These are phyloP conservation scores for Erodium maritimum DNA, from an alignment of 345 rosid species.

Conservation along the genomic window DNA sequence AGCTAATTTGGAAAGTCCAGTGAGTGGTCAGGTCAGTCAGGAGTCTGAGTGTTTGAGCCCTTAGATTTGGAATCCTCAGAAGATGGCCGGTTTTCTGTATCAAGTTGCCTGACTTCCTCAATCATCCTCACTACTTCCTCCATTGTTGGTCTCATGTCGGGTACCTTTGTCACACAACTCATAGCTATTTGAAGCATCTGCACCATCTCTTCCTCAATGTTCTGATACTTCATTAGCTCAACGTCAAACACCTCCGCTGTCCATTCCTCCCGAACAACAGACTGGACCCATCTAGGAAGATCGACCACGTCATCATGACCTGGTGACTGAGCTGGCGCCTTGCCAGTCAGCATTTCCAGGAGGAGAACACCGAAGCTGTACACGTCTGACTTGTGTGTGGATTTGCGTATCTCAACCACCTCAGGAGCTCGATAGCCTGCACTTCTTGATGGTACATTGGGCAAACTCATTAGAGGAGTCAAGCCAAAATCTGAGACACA, in stretches of 20 bases:
- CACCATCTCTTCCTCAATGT: slow-evolving; percentile 83
- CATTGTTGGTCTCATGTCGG: slow-evolving; percentile 69
- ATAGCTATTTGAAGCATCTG: slow-evolving; percentile 88
- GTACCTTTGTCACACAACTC: slow-evolving; percentile 62
- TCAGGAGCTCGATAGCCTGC: slow-evolving; percentile 80
- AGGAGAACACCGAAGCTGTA: slow-evolving; percentile 83
- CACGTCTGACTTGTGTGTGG: slow-evolving; percentile 52
- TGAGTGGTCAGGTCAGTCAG: no score
- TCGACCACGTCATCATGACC: slow-evolving; percentile 60
- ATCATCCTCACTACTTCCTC: slow-evolving; percentile 72
- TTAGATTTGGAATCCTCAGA: not conserved
- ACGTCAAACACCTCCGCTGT: slow-evolving; percentile 83
- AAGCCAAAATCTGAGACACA: slow-evolving; percentile 70
- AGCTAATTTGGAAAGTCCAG: no score
- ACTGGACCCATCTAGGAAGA: slow-evolving; percentile 83
- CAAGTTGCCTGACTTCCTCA: slow-evolving; percentile 51
- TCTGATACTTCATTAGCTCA: slow-evolving; percentile 55
- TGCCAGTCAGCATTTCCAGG: slow-evolving; percentile 80
- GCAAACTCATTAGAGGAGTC: slow-evolving; percentile 45
- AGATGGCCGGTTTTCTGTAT: slow-evolving; percentile 42
- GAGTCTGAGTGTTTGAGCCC: no score
- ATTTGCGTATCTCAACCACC: slow-evolving; percentile 42
- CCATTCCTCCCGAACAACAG: slow-evolving; percentile 91
- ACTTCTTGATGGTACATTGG: slow-evolving; percentile 42
- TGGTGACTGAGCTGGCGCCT: slow-evolving; percentile 49